These are phyloP conservation scores for Didymella segeticola DNA, from an alignment of 2,329 filamentous ascomycete species.

Conservation along the genomic window DNA sequence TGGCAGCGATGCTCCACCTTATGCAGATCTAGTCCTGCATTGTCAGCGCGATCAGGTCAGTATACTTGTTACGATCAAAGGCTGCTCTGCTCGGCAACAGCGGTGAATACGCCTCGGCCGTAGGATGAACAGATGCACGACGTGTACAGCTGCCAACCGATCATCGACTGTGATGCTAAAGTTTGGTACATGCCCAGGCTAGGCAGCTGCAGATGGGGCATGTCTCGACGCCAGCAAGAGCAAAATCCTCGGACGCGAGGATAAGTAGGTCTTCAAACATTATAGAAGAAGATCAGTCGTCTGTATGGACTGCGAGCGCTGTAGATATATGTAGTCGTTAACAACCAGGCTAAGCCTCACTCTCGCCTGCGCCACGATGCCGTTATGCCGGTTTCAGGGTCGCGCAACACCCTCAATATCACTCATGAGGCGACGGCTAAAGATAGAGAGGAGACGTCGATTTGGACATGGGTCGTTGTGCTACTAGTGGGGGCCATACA, in stretches of 20 bases:
- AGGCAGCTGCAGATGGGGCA: slow-evolving; percentile 27
- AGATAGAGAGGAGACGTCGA: slow-evolving; percentile 1
- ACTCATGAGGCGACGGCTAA: slow-evolving; percentile 12
- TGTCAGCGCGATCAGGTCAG: slow-evolving; percentile 27
- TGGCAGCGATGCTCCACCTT: slow-evolving; percentile 26
- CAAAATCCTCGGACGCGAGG: neutral
- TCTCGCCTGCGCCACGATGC: slow-evolving; percentile 33
- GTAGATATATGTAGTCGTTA: slow-evolving; percentile 28
- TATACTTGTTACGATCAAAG: slow-evolving; percentile 2
- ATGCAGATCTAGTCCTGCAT: slow-evolving; percentile 28
- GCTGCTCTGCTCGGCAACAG: slow-evolving; percentile 1
- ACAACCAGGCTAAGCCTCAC: slow-evolving; percentile 45
- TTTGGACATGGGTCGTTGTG: slow-evolving; percentile 8
- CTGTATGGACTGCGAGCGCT: neutral
- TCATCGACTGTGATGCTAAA: slow-evolving; percentile 19
- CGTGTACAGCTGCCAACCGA: slow-evolving; percentile 21
- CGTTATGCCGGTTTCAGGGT: slow-evolving; percentile 19
- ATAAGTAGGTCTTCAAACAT: neutral
- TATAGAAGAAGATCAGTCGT: neutral
- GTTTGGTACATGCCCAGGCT: slow-evolving; percentile 30
- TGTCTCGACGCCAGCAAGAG: slow-evolving; percentile 1
- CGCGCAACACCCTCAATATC: slow-evolving; percentile 31
- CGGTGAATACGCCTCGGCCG: slow-evolving; percentile 12
- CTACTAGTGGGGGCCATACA: neutral
- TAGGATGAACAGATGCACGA: slow-evolving; percentile 15